Conservation (phyloP, 768 basidiomycete species). For the Tylopilus felleus region DNA sequence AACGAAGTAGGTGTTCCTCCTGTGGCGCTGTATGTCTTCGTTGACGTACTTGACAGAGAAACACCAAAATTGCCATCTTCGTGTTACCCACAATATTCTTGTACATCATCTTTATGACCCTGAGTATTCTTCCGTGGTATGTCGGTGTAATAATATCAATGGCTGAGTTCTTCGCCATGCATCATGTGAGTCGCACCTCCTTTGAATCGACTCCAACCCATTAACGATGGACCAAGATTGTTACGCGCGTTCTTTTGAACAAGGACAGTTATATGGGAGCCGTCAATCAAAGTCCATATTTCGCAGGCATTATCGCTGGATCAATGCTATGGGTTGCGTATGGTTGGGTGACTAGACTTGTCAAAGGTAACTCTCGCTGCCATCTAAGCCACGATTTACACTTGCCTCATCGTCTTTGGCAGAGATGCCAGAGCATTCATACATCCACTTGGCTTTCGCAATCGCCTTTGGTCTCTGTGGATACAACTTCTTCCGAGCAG, state of each 20-base stretch:
- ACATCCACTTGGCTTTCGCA: conserved; percentile 75
- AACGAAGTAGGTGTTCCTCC: conserved; percentile 55
- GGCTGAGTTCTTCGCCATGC: conserved; percentile 90
- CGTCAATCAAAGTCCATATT: conserved; percentile 87
- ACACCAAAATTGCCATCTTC: conserved; percentile 80
- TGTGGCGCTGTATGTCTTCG: not conserved
- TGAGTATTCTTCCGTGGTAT: conserved; percentile 87
- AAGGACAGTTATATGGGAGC: conserved; percentile 78
- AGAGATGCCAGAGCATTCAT: conserved; percentile 77
- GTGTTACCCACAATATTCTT: conserved; percentile 74
- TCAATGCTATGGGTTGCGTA: conserved; percentile 86
- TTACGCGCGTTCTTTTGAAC: conserved; percentile 82
- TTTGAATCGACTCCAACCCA: not conserved
- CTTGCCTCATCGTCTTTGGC: not conserved
- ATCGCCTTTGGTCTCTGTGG: conserved; percentile 65
- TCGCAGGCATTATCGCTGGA: conserved; percentile 83
- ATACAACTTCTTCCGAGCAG: conserved; percentile 89
- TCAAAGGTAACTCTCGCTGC: conserved; percentile 50
- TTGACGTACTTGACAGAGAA: conserved; percentile 46
- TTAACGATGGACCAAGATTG: conserved; percentile 48
- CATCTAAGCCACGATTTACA: not conserved
- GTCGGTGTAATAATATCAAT: conserved; percentile 78
- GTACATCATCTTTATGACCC: conserved; percentile 79
- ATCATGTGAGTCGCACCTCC: conserved; percentile 64
- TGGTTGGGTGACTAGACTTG: conserved; percentile 75